Conservation (phyloP, 2,329 filamentous ascomycete species). For the Pezicula neosporulosa region DNA sequence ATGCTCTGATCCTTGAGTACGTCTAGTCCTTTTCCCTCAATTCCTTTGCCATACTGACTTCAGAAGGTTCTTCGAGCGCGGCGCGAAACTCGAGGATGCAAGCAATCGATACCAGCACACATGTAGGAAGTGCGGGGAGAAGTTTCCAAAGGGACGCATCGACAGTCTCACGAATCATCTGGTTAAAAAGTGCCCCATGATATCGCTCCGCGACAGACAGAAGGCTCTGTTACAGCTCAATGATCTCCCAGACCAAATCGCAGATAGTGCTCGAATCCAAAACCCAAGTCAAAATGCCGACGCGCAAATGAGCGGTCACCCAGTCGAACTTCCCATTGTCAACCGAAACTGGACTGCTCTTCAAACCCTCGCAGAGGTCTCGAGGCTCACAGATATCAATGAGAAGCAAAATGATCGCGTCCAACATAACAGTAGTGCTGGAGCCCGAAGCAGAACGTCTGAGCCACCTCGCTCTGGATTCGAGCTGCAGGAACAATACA, state of each 20-base stretch:
- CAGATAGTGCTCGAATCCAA: conserved; percentile 30
- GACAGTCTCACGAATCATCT: conserved; percentile 80
- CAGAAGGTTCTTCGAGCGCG: conserved; percentile 64
- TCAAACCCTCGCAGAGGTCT: conserved; percentile 85
- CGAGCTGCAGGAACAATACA: conserved; percentile 57
- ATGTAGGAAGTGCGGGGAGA: conserved; percentile 83
- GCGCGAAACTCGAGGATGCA: conserved; percentile 80
- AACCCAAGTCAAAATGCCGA: conserved; percentile 31
- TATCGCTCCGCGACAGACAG: conserved; percentile 71
- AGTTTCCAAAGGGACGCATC: conserved; percentile 85
- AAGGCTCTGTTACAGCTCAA: conserved; percentile 71
- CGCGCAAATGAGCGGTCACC: conserved; percentile 31
- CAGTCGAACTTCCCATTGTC: conserved; percentile 37
- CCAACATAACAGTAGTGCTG: conserved; percentile 40
- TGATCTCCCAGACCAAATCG: conserved; percentile 55
- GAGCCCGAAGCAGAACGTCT: conserved; percentile 9
- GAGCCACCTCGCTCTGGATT: conserved; percentile 30
- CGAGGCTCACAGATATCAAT: conserved; percentile 69
- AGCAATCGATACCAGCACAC: conserved; percentile 92
- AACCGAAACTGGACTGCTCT: conserved; percentile 72
- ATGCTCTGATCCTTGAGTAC: conserved; percentile 15
- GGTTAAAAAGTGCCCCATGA: conserved; percentile 80
- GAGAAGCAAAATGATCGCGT: conserved; percentile 55
- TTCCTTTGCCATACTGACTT: neutral
- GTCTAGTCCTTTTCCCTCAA: conserved; percentile 1